Evolutionary conservation across 2,329 filamentous ascomycete species (phyloP).

Genomic region (Trichoderma semiorbis): DNA sequence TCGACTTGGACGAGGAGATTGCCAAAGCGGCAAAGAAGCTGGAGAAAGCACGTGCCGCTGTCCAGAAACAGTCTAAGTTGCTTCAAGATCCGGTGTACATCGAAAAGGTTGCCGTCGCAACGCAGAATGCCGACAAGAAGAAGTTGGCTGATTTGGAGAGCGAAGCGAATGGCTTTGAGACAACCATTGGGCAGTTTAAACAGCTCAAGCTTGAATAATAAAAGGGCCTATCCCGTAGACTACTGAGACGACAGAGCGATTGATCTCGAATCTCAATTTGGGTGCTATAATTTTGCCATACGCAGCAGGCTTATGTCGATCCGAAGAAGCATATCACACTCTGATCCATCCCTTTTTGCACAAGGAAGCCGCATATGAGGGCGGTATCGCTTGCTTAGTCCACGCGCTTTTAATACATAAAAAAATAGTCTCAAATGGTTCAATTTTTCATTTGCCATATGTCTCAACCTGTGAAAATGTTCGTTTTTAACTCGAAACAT

Average conservation of each 20-base stretch:
- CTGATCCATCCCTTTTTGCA: too few relatives aligned
- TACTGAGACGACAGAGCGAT: not conserved
- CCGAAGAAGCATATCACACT: too few relatives aligned
- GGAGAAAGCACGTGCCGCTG: not conserved
- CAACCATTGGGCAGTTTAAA: not conserved
- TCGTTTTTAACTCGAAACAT: too few relatives aligned
- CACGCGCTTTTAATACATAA: too few relatives aligned
- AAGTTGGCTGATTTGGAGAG: not conserved
- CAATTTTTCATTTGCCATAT: too few relatives aligned
- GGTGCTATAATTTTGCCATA: too few relatives aligned
- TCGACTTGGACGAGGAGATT: not conserved
- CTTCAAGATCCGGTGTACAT: not conserved
- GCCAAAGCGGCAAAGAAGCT: not conserved
- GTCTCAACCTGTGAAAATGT: too few relatives aligned
- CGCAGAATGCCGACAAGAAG: not conserved
- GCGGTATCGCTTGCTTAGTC: too few relatives aligned
- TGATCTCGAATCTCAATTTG: not conserved
- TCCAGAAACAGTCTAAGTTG: not conserved
- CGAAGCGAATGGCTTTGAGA: not conserved
- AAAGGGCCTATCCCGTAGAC: accelerated
- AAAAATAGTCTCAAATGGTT: too few relatives aligned
- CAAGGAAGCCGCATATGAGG: too few relatives aligned
- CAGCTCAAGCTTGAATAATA: not conserved
- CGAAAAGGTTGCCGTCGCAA: not conserved
- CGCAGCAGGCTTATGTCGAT: too few relatives aligned